These are phyloP conservation scores for Calonectria ilicicola DNA, from an alignment of 2,329 filamentous ascomycete genomes.

Conservation along the genomic window DNA sequence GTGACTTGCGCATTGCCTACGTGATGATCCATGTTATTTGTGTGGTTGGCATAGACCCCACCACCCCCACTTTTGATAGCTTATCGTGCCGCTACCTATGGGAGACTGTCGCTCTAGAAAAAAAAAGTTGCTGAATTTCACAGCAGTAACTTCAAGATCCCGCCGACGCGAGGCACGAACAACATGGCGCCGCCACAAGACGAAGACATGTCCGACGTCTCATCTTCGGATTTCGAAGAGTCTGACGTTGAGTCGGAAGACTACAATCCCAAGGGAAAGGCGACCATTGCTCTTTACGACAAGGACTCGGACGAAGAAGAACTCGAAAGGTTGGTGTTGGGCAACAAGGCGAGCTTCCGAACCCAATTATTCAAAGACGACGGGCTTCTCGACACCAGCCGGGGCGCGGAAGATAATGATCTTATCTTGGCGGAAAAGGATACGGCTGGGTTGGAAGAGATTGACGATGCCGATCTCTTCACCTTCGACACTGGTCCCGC, in stretches of 20 bases:
- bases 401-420: conserved; percentile 49
- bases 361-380: conserved; percentile 75
- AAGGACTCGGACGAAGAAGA: conserved; percentile 89
- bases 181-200: conserved; percentile 49
- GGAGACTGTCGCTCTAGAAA: conserved; percentile 47
- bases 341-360: conserved; percentile 85
- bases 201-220: conserved; percentile 40
- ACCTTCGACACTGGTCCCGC: conserved; percentile 78
- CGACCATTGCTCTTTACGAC: conserved; percentile 55
- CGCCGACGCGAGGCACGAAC: conserved; percentile 22
- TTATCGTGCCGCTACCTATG: conserved; percentile 44
- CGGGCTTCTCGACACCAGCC: conserved; percentile 47
- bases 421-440: conserved; percentile 56
- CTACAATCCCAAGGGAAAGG: conserved; percentile 43
- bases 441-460: conserved; percentile 66
- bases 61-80: conserved; percentile 19
- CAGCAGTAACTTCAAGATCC: conserved; percentile 27
- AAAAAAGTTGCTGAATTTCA: conserved; percentile 44
- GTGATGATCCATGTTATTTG: background rate
- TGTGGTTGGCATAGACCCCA: conserved; percentile 35
- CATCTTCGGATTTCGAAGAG: conserved; percentile 45
- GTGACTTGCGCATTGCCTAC: no score
- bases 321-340: conserved; percentile 89
- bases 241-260: conserved; percentile 46
- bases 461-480: conserved; percentile 85